Percentiles rank a stretch among this genome's conserved stretches.
Evolutionary conservation across 257 asterid species (phyloP).

Genomic region (Perilla frutescens): DNA sequence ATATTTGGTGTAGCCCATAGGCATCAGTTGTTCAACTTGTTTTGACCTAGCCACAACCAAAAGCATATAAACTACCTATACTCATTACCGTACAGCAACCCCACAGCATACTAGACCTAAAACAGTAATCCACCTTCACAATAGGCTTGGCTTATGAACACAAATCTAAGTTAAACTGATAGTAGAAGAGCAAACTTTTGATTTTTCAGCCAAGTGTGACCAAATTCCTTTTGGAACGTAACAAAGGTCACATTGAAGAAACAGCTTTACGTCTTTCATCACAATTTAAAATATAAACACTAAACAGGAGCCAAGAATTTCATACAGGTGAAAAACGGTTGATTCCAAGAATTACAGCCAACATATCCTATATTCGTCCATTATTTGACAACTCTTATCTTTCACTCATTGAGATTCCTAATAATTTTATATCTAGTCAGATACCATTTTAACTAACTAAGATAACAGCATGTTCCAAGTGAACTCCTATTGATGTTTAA

Average conservation of each 20-base stretch:
- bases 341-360: slow-evolving; percentile 5
- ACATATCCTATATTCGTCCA: not conserved
- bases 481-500: not conserved
- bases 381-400: not conserved
- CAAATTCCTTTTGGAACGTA: not conserved
- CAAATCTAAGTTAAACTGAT: no score
- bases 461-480: not conserved
- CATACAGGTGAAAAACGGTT: not conserved
- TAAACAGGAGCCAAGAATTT: not conserved
- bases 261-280: no score
- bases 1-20: no score
- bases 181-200: no score
- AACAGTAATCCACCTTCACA: no score
- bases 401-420: not conserved
- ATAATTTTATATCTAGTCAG: not conserved
- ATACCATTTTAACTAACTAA: not conserved
- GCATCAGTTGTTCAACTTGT: no score
- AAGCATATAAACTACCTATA: no score
- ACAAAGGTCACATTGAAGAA: not conserved
- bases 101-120: no score
- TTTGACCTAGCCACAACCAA: no score
- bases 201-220: not conserved
- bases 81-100: no score
- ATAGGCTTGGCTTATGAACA: no score
- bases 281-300: not conserved